Percentiles rank a stretch among this genome's conserved stretches.
Conservation (phyloP, 495 filamentous ascomycete genomes). For the Sporormia fimetaria region DNA sequence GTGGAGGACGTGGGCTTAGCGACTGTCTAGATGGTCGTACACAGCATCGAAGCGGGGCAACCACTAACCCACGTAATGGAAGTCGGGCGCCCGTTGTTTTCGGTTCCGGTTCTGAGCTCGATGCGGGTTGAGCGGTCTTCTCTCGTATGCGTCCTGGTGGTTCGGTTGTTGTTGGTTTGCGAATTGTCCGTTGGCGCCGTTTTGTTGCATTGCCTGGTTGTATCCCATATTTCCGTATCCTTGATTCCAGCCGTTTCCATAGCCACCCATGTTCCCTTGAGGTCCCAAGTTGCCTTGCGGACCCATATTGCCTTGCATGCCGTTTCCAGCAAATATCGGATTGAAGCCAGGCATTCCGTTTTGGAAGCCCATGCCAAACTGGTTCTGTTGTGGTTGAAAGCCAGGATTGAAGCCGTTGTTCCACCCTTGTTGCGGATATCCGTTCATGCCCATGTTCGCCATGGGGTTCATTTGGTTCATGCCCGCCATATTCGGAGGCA, state of each 20-base stretch:
- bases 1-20: no score
- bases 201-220: neutral
- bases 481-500: slow-evolving; percentile 24
- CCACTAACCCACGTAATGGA: slow-evolving; percentile 28
- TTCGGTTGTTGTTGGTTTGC: slow-evolving; percentile 62
- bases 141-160: slow-evolving; percentile 88
- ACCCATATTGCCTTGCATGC: slow-evolving; percentile 25
- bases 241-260: neutral
- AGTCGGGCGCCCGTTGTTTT: slow-evolving; percentile 75
- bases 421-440: slow-evolving; percentile 33
- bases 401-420: slow-evolving; percentile 1
- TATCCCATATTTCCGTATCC: slow-evolving; percentile 3
- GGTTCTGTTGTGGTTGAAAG: neutral
- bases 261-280: slow-evolving; percentile 6
- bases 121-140: slow-evolving; percentile 91
- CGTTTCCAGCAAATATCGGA: neutral
- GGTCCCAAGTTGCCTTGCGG: slow-evolving; percentile 20
- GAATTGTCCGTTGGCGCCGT: slow-evolving; percentile 34
- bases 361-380: neutral
- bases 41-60: no score
- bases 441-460: slow-evolving; percentile 46
- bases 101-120: slow-evolving; percentile 72
- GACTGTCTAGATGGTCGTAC: no score
- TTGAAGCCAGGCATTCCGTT: slow-evolving; percentile 4
- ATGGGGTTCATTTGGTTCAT: slow-evolving; percentile 38